Conservation (phyloP, 2,329 filamentous ascomycete genomes). For the Gaeumannomyces sp. region DNA sequence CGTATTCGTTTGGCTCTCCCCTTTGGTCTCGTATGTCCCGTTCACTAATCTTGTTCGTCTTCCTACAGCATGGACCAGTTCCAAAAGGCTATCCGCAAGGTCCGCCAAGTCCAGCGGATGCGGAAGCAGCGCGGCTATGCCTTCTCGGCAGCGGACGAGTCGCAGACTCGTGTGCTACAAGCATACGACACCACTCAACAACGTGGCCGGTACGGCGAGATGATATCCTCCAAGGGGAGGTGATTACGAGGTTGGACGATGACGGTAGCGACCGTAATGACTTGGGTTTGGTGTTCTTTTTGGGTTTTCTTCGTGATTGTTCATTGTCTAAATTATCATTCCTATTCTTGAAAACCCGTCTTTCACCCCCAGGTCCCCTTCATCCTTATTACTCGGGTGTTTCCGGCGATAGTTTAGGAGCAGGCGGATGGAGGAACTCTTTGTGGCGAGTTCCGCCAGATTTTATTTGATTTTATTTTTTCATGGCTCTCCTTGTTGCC, state of each 20-base stretch:
- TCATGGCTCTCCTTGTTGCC: background rate
- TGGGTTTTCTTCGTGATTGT: background rate
- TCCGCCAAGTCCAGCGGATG: conserved; percentile 97
- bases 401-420: background rate
- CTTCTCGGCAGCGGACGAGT: conserved; percentile 96
- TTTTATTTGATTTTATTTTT: background rate
- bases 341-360: background rate
- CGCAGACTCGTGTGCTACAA: conserved; percentile 88
- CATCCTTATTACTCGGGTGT: background rate
- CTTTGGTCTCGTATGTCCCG: conserved; percentile 1
- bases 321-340: background rate
- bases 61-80: conserved; percentile 88
- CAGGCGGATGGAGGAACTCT: background rate
- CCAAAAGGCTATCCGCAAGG: conserved; percentile 98
- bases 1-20: conserved; percentile 23
- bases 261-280: background rate
- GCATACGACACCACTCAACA: conserved; percentile 95
- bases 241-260: background rate
- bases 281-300: background rate
- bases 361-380: background rate
- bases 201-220: conserved; percentile 90
- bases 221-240: conserved; percentile 45
- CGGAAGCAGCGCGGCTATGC: conserved; percentile 98
- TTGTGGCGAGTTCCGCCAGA: background rate
- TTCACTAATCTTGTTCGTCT: conserved; percentile 12